Evolutionary conservation across 441 rosid genomes (phyloP).

Genomic region (Erysimum cheiri): DNA sequence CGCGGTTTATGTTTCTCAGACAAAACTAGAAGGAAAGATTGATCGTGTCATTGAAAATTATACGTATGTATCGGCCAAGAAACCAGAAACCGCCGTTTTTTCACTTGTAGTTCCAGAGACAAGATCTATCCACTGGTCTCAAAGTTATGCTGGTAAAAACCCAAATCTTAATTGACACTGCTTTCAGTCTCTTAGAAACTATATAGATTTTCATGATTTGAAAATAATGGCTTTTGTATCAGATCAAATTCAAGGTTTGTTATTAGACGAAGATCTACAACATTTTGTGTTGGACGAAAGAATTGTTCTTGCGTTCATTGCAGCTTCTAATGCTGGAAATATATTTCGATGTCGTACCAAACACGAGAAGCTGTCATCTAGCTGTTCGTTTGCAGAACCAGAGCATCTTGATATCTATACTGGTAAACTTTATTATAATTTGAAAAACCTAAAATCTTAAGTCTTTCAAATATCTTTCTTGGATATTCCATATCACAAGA

Average conservation of each 20-base stretch:
- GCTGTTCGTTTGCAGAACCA: slow-evolving; percentile 69
- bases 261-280: slow-evolving; percentile 62
- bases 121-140: slow-evolving; percentile 73
- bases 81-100: slow-evolving; percentile 62
- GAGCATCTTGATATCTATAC: slow-evolving; percentile 53
- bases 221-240: slow-evolving; percentile 34
- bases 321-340: slow-evolving; percentile 76
- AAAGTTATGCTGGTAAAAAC: slow-evolving; percentile 68
- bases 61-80: slow-evolving; percentile 63
- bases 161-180: not conserved
- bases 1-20: slow-evolving; percentile 71
- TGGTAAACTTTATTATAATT: slow-evolving; percentile 43
- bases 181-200: not conserved
- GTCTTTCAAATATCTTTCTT: slow-evolving; percentile 4
- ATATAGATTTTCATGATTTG: not conserved
- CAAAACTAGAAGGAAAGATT: slow-evolving; percentile 65
- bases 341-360: slow-evolving; percentile 60
- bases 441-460: not conserved
- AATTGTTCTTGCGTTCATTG: slow-evolving; percentile 68
- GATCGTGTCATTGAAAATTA: slow-evolving; percentile 47
- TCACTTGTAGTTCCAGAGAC: slow-evolving; percentile 76
- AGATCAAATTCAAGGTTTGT: slow-evolving; percentile 53
- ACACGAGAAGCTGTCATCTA: slow-evolving; percentile 64
- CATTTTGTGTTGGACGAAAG: slow-evolving; percentile 71
- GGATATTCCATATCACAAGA: not conserved